These are phyloP conservation scores for Galerina marginata DNA, from an alignment of 768 basidiomycete species.

Conservation along the genomic window DNA sequence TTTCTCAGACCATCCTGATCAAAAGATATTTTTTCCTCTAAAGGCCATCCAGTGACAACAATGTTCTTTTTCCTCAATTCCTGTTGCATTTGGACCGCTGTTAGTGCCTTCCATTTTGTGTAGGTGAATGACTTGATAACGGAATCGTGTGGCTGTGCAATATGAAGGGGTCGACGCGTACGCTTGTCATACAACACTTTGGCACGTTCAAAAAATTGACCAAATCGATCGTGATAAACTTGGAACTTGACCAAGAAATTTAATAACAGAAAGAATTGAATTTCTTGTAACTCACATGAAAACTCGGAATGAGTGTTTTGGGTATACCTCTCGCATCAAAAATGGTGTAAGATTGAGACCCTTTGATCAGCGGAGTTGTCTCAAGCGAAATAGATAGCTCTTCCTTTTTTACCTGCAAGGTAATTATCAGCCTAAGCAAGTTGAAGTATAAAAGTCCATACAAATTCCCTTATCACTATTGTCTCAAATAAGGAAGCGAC, in stretches of 20 bases:
- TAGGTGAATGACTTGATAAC: neutral
- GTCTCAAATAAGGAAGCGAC: too few relatives aligned
- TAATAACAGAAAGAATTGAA: neutral
- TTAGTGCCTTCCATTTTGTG: neutral
- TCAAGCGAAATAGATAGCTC: too few relatives aligned
- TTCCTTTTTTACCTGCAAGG: too few relatives aligned
- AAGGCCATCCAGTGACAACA: too few relatives aligned
- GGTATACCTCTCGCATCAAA: neutral
- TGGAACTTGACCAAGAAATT: neutral
- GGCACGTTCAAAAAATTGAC: neutral
- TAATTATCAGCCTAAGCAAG: too few relatives aligned
- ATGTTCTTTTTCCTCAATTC: neutral
- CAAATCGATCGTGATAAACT: neutral
- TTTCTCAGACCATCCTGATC: too few relatives aligned
- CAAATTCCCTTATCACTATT: too few relatives aligned
- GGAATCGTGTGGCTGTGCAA: neutral
- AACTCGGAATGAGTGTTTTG: neutral
- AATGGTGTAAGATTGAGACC: neutral
- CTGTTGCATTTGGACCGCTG: neutral
- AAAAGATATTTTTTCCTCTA: too few relatives aligned
- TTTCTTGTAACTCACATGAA: neutral
- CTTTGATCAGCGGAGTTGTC: too few relatives aligned
- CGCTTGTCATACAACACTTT: neutral
- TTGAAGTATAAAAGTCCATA: too few relatives aligned
- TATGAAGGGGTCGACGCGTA: neutral